Percentiles rank a stretch among this genome's conserved stretches.
Evolutionary conservation across 2,329 filamentous ascomycete species (phyloP).

Genomic region (Ascochyta lentis): DNA sequence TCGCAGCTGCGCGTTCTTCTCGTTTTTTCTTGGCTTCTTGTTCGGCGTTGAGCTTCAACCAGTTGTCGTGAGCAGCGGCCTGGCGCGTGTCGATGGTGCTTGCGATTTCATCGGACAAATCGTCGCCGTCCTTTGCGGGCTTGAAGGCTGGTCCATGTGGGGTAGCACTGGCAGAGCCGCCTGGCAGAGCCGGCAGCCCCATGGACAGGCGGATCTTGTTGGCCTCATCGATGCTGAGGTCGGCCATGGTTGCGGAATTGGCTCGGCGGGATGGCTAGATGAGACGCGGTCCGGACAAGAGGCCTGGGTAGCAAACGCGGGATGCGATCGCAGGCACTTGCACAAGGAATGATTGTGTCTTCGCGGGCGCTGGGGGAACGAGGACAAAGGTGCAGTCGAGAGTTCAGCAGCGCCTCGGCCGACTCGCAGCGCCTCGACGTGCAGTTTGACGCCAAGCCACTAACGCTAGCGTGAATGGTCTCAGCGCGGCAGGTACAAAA

Average conservation of each 20-base stretch:
- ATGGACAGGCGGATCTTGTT: constrained; percentile 90
- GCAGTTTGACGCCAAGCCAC: constrained; percentile 27
- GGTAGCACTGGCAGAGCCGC: constrained; percentile 68
- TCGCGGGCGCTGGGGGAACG: neutral
- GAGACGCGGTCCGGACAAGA: neutral
- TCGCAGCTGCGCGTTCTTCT: constrained; percentile 79
- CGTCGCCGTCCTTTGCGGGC: constrained; percentile 54
- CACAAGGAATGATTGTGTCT: neutral
- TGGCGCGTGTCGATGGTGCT: constrained; percentile 86
- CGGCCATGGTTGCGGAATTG: constrained; percentile 32
- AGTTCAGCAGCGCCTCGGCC: neutral
- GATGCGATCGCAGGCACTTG: neutral
- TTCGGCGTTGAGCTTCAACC: constrained; percentile 72
- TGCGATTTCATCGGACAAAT: constrained; percentile 70
- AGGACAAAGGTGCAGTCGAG: neutral
- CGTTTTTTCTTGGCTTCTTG: constrained; percentile 74
- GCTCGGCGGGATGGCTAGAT: neutral
- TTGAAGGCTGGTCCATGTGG: constrained; percentile 65
- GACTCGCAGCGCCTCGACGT: neutral
- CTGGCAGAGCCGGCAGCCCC: constrained; percentile 87
- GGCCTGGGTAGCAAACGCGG: neutral
- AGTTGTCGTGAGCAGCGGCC: constrained; percentile 77
- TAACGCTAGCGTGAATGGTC: constrained; percentile 19
- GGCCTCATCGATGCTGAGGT: constrained; percentile 77
- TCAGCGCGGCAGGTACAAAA: constrained; percentile 35